Percentiles rank a stretch among this genome's conserved stretches.
These are phyloP conservation scores for Straminergon stramineum DNA, from an alignment of 225 moss, liverwort and hornwort genomes.

Conservation along the genomic window DNA sequence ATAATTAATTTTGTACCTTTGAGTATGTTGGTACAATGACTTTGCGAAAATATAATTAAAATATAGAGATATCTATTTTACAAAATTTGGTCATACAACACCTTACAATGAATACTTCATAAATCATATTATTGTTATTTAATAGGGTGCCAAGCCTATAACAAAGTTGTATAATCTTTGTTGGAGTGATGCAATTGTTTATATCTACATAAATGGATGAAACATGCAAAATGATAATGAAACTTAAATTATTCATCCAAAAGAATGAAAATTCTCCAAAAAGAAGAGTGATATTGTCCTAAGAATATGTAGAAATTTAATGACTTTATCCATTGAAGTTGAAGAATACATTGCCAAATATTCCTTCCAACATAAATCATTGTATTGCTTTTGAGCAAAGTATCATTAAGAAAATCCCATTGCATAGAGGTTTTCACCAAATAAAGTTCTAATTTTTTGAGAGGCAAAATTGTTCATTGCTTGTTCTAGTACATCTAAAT, in stretches of 20 bases:
- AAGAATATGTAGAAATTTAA: not conserved
- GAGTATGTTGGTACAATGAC: too few species aligned
- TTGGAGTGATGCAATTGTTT: too few species aligned
- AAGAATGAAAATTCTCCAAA: rapidly evolving
- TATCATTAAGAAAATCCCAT: too few species aligned
- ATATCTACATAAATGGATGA: not conserved
- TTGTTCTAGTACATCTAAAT: not conserved
- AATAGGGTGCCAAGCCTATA: too few species aligned
- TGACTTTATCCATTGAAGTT: rapidly evolving
- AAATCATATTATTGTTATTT: too few species aligned
- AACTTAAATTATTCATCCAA: not conserved
- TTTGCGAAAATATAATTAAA: too few species aligned
- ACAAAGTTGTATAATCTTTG: not conserved
- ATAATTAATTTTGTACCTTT: too few species aligned
- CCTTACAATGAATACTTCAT: too few species aligned
- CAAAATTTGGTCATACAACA: too few species aligned
- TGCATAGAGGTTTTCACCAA: not conserved
- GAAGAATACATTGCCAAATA: not conserved
- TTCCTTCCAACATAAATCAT: not conserved
- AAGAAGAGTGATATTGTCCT: not conserved
- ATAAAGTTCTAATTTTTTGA: not conserved
- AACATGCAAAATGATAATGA: not conserved
- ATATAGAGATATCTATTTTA: too few species aligned
- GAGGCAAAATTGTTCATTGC: not conserved
- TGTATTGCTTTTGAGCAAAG: not conserved